Base-by-base conservation (phyloP, 169 alveolate species). In the Plasmodium malariae region DNA sequence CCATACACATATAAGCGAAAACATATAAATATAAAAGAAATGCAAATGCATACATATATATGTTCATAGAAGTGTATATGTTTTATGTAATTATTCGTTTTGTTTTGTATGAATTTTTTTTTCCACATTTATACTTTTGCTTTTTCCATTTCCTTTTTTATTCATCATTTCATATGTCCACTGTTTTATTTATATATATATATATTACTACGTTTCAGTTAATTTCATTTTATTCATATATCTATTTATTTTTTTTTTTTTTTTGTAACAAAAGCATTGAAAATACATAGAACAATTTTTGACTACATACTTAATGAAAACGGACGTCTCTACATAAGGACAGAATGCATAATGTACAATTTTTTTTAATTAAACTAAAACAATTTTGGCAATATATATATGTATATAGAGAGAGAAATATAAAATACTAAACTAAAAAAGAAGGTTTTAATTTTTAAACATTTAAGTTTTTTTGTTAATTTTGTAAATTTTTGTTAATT, bases 381-480 rank as follows among this genome's bases (percentile, higher is more conserved):
- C 45, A n/a, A 17, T 28, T 68, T 43, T 43, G 78, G 60, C 32
- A 63, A 43, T 76, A 63, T 36, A 30, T 7, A 62, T 34, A 76
- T 62, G 36, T 12, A 34, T 40, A 57, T 26, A 74, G 45, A 74
- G 32, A 55, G 24, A 19, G 62, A 74, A 45, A 74, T 14, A 76
- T 3, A 76, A 45, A 34, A 17, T 26, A 59, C 19, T n/a, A 57
- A 24, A 63, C 37, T 40, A 76, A 36, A 11, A 43, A 76, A 76
- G 89, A 69, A 76, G 89, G 89, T 76, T 76, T 73, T 76, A 76
- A 76, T 76, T 76, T 76, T 76, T 76, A 76, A 76, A 76, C 76
- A 76, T 43, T 76, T 76, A 54, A 76, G 89, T 76, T 76, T 76
- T 76, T 76, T 76, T 76, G 74, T 60, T 76, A 76, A 43, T 76